Evolutionary conservation across 257 asterid species (phyloP).

Genomic region (Galeopsis tetrahit): DNA sequence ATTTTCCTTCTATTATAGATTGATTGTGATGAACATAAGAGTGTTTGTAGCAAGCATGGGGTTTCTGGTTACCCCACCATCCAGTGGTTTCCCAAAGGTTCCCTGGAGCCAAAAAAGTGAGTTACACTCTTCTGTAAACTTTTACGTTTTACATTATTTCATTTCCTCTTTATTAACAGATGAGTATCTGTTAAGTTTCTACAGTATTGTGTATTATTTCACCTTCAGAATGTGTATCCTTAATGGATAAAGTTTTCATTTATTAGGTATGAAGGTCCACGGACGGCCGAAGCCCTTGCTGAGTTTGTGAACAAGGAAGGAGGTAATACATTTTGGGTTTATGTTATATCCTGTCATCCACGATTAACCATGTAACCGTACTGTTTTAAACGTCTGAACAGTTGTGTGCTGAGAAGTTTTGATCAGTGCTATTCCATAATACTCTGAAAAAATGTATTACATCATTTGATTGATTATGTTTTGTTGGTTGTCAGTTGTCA

Average conservation of each 20-base stretch:
- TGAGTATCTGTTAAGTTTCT: constrained; percentile 13
- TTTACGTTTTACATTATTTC: neutral
- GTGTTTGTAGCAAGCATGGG: constrained; percentile 76
- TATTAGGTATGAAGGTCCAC: constrained; percentile 79
- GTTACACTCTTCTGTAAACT: constrained; percentile 29
- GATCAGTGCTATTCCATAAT: neutral
- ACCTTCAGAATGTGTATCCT: constrained; percentile 7
- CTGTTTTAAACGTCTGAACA: constrained; percentile 12
- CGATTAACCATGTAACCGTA: neutral
- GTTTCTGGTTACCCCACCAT: constrained; percentile 95
- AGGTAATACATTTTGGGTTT: constrained; percentile 51
- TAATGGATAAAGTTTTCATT: constrained; percentile 24
- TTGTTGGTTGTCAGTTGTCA: constrained; percentile 11
- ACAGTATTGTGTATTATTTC: neutral
- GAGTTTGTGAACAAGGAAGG: constrained; percentile 79
- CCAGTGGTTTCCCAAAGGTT: constrained; percentile 96
- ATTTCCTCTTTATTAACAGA: constrained; percentile 12
- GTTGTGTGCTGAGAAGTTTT: neutral
- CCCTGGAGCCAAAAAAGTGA: constrained; percentile 87
- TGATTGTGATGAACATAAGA: constrained; percentile 94
- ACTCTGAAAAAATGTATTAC: neutral
- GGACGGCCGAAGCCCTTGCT: constrained; percentile 81
- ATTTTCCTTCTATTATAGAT: constrained; percentile 53
- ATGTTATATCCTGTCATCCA: constrained; percentile 4
- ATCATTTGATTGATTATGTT: constrained; percentile 15